Evolutionary conservation across 257 asterid genomes (phyloP).

Genomic region (Salvia rosmarinus): DNA sequence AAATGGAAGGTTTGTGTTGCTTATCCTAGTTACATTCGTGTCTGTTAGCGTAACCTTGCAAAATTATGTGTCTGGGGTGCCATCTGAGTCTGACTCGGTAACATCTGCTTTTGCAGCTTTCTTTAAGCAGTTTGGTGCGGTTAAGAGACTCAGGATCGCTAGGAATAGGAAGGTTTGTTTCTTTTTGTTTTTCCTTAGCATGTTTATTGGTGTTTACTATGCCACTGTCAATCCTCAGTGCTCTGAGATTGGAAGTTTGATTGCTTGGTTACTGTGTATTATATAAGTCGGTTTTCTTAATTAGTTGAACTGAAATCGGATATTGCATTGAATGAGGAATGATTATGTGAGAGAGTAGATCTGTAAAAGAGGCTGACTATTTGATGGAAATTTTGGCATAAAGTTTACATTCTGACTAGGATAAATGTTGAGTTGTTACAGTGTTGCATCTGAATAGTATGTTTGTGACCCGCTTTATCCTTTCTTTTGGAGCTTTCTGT

Average conservation of each 20-base stretch:
- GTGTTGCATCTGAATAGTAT: too few species aligned
- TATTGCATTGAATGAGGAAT: not conserved
- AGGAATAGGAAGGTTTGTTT: conserved; percentile 79
- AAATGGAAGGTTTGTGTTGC: conserved; percentile 76
- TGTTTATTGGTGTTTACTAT: not conserved
- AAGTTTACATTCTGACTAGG: not conserved
- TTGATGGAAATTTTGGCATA: not conserved
- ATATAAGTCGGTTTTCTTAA: not conserved
- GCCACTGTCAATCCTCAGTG: not conserved
- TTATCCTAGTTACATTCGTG: not conserved
- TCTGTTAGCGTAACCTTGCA: not conserved
- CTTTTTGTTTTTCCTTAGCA: not conserved
- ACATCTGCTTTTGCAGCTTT: conserved; percentile 60
- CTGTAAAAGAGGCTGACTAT: not conserved
- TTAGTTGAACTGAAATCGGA: not conserved
- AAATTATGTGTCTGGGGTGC: not conserved
- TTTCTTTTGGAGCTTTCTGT: not conserved
- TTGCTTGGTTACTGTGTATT: not conserved
- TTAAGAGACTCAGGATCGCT: conserved; percentile 85
- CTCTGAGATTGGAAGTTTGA: not conserved
- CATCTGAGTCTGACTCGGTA: not conserved
- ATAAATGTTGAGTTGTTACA: too few species aligned
- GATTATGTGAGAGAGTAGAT: not conserved
- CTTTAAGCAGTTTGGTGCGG: conserved; percentile 85
- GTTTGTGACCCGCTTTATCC: not conserved